phyloP scores from a whole-genome alignment of 1,284 basidiomycete genomes.

The Apiotrichum gamsii region DNA sequence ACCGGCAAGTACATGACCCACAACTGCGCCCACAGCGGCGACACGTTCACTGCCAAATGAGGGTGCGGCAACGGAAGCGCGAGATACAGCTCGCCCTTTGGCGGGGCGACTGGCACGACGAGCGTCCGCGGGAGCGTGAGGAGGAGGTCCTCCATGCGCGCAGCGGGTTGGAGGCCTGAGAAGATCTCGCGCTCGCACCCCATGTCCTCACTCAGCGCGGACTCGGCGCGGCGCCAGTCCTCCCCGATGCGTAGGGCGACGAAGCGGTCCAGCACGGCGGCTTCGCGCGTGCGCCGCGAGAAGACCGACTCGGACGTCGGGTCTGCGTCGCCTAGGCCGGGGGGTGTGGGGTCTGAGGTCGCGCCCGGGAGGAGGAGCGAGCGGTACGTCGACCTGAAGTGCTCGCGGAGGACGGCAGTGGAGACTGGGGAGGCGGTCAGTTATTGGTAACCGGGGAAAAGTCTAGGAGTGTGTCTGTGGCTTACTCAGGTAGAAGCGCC shows the following conservation, averaged over 20 bases:
- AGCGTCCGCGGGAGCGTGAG: constrained; percentile 21
- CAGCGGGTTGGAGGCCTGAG: constrained; percentile 27
- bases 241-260: constrained; percentile 37
- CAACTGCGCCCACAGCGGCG: constrained; percentile 33
- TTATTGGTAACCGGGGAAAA: background rate
- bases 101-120: constrained; percentile 3
- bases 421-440: constrained; percentile 22
- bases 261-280: constrained; percentile 40
- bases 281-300: constrained; percentile 28
- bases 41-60: constrained; percentile 25
- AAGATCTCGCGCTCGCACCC: constrained; percentile 33
- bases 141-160: constrained; percentile 39
- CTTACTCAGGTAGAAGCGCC: constrained; percentile 38
- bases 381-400: constrained; percentile 21
- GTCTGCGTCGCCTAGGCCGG: background rate
- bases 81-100: background rate
- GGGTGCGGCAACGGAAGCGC: constrained; percentile 28
- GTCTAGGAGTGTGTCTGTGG: too few relatives aligned
- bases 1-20: background rate
- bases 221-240: constrained; percentile 33
- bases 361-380: constrained; percentile 18
- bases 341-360: constrained; percentile 30
- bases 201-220: constrained; percentile 27
- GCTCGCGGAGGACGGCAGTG: constrained; percentile 29
- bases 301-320: constrained; percentile 23